These are phyloP conservation scores for Populus tremula DNA, from an alignment of 345 rosid species.

Conservation along the genomic window DNA sequence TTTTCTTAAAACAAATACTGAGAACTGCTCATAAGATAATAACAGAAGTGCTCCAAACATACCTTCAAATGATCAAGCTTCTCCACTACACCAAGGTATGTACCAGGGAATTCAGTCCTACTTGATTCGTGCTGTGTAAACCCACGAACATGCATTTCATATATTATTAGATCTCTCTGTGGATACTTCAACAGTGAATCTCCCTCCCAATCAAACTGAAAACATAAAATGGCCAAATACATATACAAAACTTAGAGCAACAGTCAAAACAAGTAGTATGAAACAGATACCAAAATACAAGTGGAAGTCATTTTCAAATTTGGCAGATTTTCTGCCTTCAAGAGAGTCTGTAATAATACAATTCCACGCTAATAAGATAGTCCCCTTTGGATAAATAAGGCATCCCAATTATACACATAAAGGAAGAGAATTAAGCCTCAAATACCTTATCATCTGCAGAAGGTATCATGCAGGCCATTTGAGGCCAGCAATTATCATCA, in stretches of 20 bases:
- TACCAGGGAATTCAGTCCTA: conserved; percentile 65
- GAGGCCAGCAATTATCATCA: conserved; percentile 81
- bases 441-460: conserved; percentile 60
- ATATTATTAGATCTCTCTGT: conserved; percentile 73
- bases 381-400: background rate
- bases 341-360: background rate
- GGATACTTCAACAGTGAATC: conserved; percentile 75
- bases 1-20: background rate
- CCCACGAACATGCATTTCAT: conserved; percentile 95
- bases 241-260: background rate
- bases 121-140: conserved; percentile 88
- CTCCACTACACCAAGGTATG: conserved; percentile 77
- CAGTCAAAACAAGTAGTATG: background rate
- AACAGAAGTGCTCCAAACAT: conserved; percentile 13
- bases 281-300: background rate
- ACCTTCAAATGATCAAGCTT: conserved; percentile 96
- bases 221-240: conserved; percentile 19
- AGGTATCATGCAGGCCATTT: conserved; percentile 89
- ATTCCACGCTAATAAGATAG: background rate
- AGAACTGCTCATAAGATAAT: background rate
- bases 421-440: background rate
- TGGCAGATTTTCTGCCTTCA: background rate
- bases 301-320: background rate
- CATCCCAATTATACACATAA: background rate
- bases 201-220: conserved; percentile 98